Conservation (phyloP, 768 basidiomycete genomes). For the Cystofilobasidium ferigula region DNA sequence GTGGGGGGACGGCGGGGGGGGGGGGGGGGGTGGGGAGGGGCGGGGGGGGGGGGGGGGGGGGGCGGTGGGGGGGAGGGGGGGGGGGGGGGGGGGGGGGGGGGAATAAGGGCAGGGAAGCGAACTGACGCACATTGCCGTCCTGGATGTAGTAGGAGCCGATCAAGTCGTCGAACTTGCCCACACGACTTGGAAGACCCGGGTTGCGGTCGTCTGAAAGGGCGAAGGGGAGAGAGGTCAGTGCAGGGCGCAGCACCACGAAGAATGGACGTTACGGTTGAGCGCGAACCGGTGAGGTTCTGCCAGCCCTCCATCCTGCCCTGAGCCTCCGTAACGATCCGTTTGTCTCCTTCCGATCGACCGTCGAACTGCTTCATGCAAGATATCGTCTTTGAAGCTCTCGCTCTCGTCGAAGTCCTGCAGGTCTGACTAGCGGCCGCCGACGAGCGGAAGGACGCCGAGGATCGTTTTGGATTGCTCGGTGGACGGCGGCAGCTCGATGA, state of each 20-base stretch:
- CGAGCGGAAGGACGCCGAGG: constrained; percentile 16
- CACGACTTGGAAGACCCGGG: constrained; percentile 11
- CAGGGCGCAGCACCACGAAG: neutral
- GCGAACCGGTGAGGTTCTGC: constrained; percentile 17
- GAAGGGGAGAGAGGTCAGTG: too few relatives aligned
- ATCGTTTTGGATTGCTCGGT: constrained; percentile 1
- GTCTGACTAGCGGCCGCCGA: neutral
- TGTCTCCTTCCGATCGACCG: constrained; percentile 16
- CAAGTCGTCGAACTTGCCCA: constrained; percentile 17
- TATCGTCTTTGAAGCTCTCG: neutral
- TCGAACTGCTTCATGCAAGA: constrained; percentile 6
- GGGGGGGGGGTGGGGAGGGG: too few relatives aligned
- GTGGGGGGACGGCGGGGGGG: neutral
- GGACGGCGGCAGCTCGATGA: constrained; percentile 7
- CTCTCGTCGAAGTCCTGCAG: constrained; percentile 16
- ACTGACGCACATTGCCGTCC: constrained; percentile 13
- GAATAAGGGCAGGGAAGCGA: neutral
- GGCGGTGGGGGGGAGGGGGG: too few relatives aligned
- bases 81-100: neutral
- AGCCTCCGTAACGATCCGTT: constrained; percentile 15
- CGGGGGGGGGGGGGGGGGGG: too few relatives aligned
- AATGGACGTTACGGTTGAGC: neutral
- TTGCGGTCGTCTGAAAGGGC: constrained; percentile 21
- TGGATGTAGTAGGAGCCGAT: constrained; percentile 13
- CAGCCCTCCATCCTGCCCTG: constrained; percentile 19